Percentiles rank a stretch among this genome's conserved stretches.
Conservation (phyloP, 2,329 filamentous ascomycete genomes). For the Scedosporium dehoogii region DNA sequence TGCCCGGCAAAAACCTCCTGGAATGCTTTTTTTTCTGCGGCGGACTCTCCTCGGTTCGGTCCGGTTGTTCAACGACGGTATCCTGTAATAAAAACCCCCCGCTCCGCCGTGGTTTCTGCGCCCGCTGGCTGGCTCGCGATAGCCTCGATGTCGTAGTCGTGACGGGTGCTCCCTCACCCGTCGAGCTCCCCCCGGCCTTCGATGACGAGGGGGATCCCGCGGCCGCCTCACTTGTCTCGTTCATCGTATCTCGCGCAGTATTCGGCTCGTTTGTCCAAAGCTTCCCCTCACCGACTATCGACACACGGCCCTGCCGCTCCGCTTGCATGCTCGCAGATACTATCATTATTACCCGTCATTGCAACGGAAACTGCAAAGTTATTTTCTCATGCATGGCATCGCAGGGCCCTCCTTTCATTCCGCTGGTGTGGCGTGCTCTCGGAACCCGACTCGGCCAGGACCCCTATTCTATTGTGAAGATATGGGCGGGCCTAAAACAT, state of each 20-base stretch:
- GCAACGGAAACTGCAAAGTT: background rate
- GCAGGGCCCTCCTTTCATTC: background rate
- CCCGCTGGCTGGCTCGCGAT: background rate
- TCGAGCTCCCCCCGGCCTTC: background rate
- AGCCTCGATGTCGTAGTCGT: background rate
- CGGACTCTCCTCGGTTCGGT: background rate
- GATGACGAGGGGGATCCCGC: background rate
- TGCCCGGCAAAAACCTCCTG: slow-evolving; percentile 3
- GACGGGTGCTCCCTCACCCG: background rate
- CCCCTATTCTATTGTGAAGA: background rate
- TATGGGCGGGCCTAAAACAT: background rate
- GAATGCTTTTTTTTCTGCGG: background rate
- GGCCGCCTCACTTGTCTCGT: background rate
- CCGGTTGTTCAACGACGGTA: background rate
- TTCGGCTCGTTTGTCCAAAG: background rate
- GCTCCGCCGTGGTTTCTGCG: background rate
- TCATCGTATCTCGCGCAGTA: background rate
- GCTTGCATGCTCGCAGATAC: background rate
- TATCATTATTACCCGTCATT: background rate
- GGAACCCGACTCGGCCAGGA: background rate
- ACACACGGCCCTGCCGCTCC: background rate
- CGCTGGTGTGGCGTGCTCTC: background rate
- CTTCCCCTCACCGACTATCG: background rate
- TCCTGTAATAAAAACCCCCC: slow-evolving; percentile 3
- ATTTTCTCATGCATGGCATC: background rate